phyloP scores from a whole-genome alignment of 805 yeast genomes.

The Lipomyces sp. region DNA sequence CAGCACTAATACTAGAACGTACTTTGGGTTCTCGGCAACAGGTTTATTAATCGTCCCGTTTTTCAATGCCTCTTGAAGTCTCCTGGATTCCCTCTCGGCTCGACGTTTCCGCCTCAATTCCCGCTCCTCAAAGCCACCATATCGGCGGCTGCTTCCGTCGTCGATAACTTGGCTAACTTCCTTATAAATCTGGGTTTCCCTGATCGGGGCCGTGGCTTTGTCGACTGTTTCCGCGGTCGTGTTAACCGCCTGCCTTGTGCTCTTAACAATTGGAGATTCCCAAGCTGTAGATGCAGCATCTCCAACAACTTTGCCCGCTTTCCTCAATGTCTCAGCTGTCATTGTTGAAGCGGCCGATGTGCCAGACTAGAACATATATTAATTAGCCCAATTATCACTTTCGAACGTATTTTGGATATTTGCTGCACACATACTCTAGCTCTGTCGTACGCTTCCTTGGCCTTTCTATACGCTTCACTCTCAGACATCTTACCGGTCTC shows the following conservation, averaged over 20 bases:
- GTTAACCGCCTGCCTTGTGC: conserved; percentile 83
- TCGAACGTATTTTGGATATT: neutral
- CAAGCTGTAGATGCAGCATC: conserved; percentile 88
- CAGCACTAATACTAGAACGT: conserved; percentile 5
- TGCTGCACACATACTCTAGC: conserved; percentile 62
- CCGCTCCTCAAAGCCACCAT: conserved; percentile 89
- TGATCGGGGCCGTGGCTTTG: conserved; percentile 86
- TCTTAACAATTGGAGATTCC: conserved; percentile 92
- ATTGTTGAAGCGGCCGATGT: conserved; percentile 55
- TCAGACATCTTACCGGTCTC: conserved; percentile 95
- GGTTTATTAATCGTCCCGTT: conserved; percentile 58
- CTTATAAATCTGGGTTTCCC: conserved; percentile 86
- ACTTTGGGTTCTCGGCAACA: conserved; percentile 62
- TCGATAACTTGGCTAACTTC: conserved; percentile 87
- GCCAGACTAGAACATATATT: conserved; percentile 42
- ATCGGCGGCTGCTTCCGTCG: conserved; percentile 85
- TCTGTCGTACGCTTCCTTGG: conserved; percentile 86
- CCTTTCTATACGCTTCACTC: conserved; percentile 88
- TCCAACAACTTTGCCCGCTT: conserved; percentile 94
- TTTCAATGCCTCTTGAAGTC: conserved; percentile 52
- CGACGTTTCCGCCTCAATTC: conserved; percentile 80
- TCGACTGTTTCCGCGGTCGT: conserved; percentile 71
- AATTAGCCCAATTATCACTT: neutral
- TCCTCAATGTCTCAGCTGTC: conserved; percentile 72
- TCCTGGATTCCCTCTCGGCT: conserved; percentile 49